These are phyloP conservation scores for Coprinellus aureogranulatus DNA, from an alignment of 768 basidiomycete genomes.

Conservation along the genomic window DNA sequence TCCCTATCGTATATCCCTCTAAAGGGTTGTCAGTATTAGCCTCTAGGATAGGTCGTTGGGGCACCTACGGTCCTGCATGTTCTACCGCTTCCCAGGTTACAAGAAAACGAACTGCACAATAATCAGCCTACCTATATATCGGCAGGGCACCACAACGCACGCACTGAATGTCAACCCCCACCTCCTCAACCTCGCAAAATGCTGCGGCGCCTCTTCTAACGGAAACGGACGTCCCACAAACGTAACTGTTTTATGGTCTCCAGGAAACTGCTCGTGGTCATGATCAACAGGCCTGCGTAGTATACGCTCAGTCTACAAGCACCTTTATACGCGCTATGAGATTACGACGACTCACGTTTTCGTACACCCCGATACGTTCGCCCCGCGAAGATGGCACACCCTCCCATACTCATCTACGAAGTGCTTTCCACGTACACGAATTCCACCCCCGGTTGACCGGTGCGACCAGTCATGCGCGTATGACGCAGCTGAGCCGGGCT, in stretches of 20 bases:
- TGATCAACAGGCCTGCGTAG: conserved; percentile 62
- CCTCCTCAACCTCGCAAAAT: conserved; percentile 72
- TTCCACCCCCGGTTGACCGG: conserved; percentile 49
- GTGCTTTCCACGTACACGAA: conserved; percentile 68
- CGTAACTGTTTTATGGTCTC: conserved; percentile 60
- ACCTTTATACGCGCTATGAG: not conserved
- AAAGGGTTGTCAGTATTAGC: not conserved
- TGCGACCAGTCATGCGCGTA: conserved; percentile 77
- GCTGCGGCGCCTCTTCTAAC: conserved; percentile 81
- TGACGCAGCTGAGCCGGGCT: conserved; percentile 44
- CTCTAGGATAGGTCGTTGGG: not conserved
- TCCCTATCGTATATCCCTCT: conserved; percentile 83
- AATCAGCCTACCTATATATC: not conserved
- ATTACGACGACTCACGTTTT: conserved; percentile 63
- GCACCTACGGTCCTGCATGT: conserved; percentile 83
- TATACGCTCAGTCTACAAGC: conserved; percentile 8
- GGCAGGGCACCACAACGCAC: conserved; percentile 23
- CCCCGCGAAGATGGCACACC: conserved; percentile 78
- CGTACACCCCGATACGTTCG: conserved; percentile 78
- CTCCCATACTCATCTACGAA: conserved; percentile 80
- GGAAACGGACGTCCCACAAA: conserved; percentile 94
- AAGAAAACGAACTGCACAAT: conserved; percentile 72
- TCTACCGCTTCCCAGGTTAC: conserved; percentile 98
- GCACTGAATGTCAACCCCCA: conserved; percentile 88
- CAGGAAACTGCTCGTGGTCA: conserved; percentile 66